Conservation (phyloP, 768 basidiomycete species). For the Pholiota microspora region DNA sequence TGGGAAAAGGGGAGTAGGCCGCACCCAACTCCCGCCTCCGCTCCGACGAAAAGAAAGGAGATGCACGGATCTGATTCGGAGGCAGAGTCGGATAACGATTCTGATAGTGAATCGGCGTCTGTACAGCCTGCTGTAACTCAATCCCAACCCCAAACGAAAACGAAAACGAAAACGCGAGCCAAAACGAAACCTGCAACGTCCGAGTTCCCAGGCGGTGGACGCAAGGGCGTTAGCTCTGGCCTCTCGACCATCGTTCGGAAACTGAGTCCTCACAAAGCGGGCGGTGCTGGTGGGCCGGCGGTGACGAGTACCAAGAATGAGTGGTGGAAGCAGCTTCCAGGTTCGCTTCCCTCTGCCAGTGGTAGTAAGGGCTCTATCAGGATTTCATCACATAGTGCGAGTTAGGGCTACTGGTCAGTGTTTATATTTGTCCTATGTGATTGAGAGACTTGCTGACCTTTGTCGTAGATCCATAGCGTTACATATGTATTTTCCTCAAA, state of each 20-base stretch:
- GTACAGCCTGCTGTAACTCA: no score
- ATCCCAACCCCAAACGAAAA: slow-evolving; percentile 12
- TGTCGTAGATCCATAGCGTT: no score
- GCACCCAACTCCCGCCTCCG: slow-evolving; percentile 3
- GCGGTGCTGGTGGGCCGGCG: not conserved
- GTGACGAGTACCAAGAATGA: slow-evolving; percentile 22
- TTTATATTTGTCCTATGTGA: not conserved
- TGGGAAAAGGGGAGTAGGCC: slow-evolving; percentile 69
- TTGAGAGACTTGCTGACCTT: no score
- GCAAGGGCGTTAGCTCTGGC: slow-evolving; percentile 65
- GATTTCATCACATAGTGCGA: not conserved
- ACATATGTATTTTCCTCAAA: no score
- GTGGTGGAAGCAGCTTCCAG: slow-evolving; percentile 48
- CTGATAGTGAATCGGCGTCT: slow-evolving; percentile 10
- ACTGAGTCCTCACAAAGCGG: slow-evolving; percentile 15
- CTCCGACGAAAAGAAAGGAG: slow-evolving; percentile 10
- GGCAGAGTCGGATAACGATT: slow-evolving; percentile 2
- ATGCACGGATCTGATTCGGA: slow-evolving; percentile 3
- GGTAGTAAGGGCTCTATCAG: slow-evolving; percentile 4
- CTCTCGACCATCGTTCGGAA: slow-evolving; percentile 49
- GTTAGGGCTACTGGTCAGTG: not conserved
- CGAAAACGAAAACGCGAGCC: slow-evolving; percentile 10
- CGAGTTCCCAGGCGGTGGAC: slow-evolving; percentile 48
- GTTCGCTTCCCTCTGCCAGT: slow-evolving; percentile 1
- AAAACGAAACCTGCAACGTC: not conserved